Base-by-base conservation (phyloP, 2,329 filamentous ascomycete species). In the Bipolaris cookei region DNA sequence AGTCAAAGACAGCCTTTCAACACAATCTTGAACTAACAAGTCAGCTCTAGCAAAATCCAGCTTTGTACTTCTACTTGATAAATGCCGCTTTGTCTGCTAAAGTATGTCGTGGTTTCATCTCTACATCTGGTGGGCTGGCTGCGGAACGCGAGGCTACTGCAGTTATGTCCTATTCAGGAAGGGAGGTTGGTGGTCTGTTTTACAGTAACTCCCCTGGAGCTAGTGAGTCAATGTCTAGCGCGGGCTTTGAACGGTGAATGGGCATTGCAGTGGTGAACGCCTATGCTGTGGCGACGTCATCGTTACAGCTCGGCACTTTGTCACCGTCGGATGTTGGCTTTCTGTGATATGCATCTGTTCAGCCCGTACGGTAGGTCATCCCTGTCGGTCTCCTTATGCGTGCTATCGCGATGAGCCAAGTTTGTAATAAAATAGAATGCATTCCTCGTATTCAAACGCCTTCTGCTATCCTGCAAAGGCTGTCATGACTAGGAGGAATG, bases 41-140 rank as follows among this genome's bases (percentile, higher is more conserved):
- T 72, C 89, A 7, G 46, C 68, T 0, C 68, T 87, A 7, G 76
- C 82, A 0, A 90, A 90, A 75, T 83, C 85, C 0, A 90, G 90
- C 61, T 90, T 87, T 88, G 87, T 87, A 0, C 62, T 86, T 5
- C 81, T 87, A 0, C 64, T 90, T 6, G 79, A 82, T 35, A 70
- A 83, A 59, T 77, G 78, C 0, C 87, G 87, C 0, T 90, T 86
- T 64, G 72, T 87, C 87, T 1, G 83, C 90, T 43, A 84, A 85
- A 62, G 86, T 90, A 2, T 84, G 83, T 3, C 86, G 85, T 43
- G 88, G 88, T 1, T 82, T 90, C 14, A 89, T 87, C 0, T 90
- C 90, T 63, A 90, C 87, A 0, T 90, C 90, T 74, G 88, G 87
- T 1, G 87, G 88, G 0, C 72, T 90, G 6, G 79, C 80, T 4